Conservation (phyloP, 1,139 yeast species). For the Oligophagozyma castellii region DNA sequence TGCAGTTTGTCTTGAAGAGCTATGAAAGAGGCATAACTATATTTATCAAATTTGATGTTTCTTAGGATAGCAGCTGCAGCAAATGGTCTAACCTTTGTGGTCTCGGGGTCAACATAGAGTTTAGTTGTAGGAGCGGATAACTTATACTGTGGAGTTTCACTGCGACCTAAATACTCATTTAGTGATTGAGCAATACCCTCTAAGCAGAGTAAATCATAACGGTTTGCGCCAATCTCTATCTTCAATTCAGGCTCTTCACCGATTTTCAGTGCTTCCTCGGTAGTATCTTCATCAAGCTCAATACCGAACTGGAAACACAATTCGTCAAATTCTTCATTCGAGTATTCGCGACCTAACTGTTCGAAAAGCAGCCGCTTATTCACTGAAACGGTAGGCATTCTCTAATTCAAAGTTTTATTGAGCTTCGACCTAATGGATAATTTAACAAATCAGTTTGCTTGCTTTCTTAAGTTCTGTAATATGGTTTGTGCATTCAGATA, state of each 20-base stretch:
- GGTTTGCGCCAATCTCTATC: slow-evolving; percentile 94
- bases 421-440: too few species aligned
- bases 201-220: slow-evolving; percentile 94
- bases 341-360: slow-evolving; percentile 64
- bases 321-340: slow-evolving; percentile 91
- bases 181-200: slow-evolving; percentile 96
- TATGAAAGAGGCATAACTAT: slow-evolving; percentile 87
- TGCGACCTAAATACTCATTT: slow-evolving; percentile 73
- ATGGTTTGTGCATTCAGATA: too few species aligned
- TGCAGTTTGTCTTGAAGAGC: slow-evolving; percentile 94
- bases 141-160: slow-evolving; percentile 50
- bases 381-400: slow-evolving; percentile 92
- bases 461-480: too few species aligned
- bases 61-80: slow-evolving; percentile 91
- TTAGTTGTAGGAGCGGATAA: slow-evolving; percentile 47
- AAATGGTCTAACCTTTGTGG: slow-evolving; percentile 68
- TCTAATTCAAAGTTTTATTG: too few species aligned
- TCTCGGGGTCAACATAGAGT: slow-evolving; percentile 62
- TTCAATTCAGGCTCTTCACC: slow-evolving; percentile 92
- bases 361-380: slow-evolving; percentile 86
- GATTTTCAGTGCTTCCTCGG: slow-evolving; percentile 59
- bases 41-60: slow-evolving; percentile 64
- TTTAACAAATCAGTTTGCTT: too few species aligned
- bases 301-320: slow-evolving; percentile 95
- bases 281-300: slow-evolving; percentile 89